phyloP scores from a whole-genome alignment of 257 asterid species.

The Handroanthus guayacan region DNA sequence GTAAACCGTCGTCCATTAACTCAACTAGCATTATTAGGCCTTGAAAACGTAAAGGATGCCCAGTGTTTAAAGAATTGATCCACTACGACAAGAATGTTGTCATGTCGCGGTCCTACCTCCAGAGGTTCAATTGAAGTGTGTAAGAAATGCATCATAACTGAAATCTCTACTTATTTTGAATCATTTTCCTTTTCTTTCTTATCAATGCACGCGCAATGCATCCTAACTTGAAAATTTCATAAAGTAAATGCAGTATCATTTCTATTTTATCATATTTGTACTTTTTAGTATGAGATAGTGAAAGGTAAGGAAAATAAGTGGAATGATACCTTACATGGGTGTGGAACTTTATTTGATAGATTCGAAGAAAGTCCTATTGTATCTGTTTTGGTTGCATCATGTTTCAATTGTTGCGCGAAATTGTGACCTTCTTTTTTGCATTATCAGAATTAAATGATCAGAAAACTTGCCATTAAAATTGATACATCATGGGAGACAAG shows the following conservation, averaged over 20 bases:
- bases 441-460: conserved; percentile 21
- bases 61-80: too few species aligned
- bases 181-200: too few species aligned
- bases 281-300: background rate
- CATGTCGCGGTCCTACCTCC: too few species aligned
- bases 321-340: background rate
- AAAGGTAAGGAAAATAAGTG: conserved; percentile 2
- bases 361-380: background rate
- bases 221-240: background rate
- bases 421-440: background rate
- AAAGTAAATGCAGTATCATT: background rate
- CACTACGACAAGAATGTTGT: too few species aligned
- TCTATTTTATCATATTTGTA: background rate
- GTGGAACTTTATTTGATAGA: conserved; percentile 20
- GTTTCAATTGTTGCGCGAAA: background rate
- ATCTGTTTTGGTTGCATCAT: background rate
- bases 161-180: too few species aligned
- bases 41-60: too few species aligned
- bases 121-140: background rate
- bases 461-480: conserved; percentile 9
- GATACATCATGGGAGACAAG: background rate
- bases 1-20: too few species aligned
- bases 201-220: background rate
- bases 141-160: background rate
- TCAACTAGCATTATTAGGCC: too few species aligned